Evolutionary conservation across 202 grass and related monocot genomes (phyloP).

Genomic region (Bolboschoenoplectus hybrid): DNA sequence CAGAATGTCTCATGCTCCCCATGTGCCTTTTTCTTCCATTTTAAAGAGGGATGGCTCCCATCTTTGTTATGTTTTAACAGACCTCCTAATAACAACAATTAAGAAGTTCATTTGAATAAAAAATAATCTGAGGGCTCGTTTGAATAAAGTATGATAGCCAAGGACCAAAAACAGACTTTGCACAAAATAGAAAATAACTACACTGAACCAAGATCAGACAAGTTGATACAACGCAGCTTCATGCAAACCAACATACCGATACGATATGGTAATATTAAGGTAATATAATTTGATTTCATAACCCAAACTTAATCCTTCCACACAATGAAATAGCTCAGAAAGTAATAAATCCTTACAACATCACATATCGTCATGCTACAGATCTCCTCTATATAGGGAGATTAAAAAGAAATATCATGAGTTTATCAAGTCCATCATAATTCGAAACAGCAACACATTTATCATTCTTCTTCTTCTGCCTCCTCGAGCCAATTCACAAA

Average conservation of each 20-base stretch:
- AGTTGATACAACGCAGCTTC: background rate
- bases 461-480: conserved; percentile 79
- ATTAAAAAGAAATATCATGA: background rate
- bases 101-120: background rate
- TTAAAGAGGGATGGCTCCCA: too few species aligned
- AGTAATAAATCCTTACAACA: conserved; percentile 4
- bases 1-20: too few species aligned
- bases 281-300: conserved; percentile 21
- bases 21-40: too few species aligned
- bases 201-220: background rate
- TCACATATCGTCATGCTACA: conserved; percentile 21
- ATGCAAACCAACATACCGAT: background rate
- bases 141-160: background rate
- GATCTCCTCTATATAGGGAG: background rate
- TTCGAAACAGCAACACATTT: conserved; percentile 3
- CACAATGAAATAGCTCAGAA: conserved; percentile 19
- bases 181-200: background rate
- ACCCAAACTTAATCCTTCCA: background rate
- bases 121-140: background rate
- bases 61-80: too few species aligned
- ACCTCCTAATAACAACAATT: too few species aligned
- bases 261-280: background rate
- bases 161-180: background rate
- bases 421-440: conserved; percentile 30
- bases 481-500: conserved; percentile 94